A percentile compares a stretch with the other conserved stretches of the same genome.
Evolutionary conservation across 225 moss, liverwort and hornwort species (phyloP).

Genomic region (Marchantia polymorpha): DNA sequence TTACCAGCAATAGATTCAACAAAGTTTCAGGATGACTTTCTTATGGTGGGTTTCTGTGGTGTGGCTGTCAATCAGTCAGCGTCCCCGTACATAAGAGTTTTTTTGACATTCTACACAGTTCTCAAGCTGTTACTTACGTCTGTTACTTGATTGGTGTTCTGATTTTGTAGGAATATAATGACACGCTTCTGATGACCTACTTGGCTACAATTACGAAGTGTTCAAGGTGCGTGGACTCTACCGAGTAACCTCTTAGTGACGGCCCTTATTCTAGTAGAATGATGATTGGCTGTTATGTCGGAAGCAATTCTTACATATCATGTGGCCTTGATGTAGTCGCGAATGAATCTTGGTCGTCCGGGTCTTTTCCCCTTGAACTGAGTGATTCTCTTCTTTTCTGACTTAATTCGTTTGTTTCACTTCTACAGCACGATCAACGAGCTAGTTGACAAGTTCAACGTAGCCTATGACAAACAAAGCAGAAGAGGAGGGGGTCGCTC

Average conservation of each 20-base stretch:
- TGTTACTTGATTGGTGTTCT: not conserved
- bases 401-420: not conserved
- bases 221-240: constrained; percentile 59
- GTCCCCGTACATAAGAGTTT: no score
- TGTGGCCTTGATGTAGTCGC: not conserved
- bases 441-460: constrained; percentile 95
- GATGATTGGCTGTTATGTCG: no score
- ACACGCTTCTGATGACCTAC: constrained; percentile 95
- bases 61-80: not conserved
- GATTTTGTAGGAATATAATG: constrained; percentile 82
- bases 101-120: no score
- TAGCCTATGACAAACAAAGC: constrained; percentile 97
- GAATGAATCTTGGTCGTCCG: not conserved
- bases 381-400: not conserved
- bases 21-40: constrained; percentile 97
- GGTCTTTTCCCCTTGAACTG: not conserved
- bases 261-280: not conserved
- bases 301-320: not conserved
- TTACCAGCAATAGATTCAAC: constrained; percentile 95
- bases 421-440: constrained; percentile 88
- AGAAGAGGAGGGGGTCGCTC: constrained; percentile 90
- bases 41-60: constrained; percentile 59
- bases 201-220: constrained; percentile 94
- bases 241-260: not conserved
- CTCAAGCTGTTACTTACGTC: not conserved